Evolutionary conservation across 768 basidiomycete species (phyloP).

Genomic region (Boletus vermiculosoides): DNA sequence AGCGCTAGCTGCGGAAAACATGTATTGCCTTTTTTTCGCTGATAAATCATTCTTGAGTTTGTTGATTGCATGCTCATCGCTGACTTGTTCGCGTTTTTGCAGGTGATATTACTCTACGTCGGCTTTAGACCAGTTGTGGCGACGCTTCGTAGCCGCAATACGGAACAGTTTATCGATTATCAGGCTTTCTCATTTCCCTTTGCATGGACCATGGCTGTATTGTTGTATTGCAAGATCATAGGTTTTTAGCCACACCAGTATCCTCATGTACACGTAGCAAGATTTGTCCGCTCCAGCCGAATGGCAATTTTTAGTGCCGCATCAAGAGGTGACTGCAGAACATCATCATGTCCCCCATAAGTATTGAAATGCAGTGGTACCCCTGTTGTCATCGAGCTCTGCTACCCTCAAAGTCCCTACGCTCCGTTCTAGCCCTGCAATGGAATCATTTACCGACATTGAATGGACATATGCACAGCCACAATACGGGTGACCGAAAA

Average conservation of each 20-base stretch:
- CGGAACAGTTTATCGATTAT: not conserved
- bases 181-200: not conserved
- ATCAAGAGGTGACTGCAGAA: not conserved
- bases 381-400: no score
- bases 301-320: not conserved
- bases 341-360: not conserved
- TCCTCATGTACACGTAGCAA: slow-evolving; percentile 15
- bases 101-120: slow-evolving; percentile 4
- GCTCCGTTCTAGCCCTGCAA: no score
- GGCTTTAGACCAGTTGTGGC: not conserved
- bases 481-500: not conserved
- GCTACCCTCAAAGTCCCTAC: not conserved
- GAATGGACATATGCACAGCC: slow-evolving; percentile 8
- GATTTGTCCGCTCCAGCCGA: not conserved
- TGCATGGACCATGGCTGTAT: slow-evolving; percentile 16
- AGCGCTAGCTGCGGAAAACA: slow-evolving; percentile 55
- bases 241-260: not conserved
- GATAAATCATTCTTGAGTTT: slow-evolving; percentile 7
- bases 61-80: slow-evolving; percentile 2
- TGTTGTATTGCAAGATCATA: slow-evolving; percentile 13
- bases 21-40: slow-evolving; percentile 61
- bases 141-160: not conserved
- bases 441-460: not conserved
- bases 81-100: slow-evolving; percentile 5
- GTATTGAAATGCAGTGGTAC: no score